Evolutionary conservation across 2,329 filamentous ascomycete species (phyloP).

Genomic region (Trichophyton verrucosum): DNA sequence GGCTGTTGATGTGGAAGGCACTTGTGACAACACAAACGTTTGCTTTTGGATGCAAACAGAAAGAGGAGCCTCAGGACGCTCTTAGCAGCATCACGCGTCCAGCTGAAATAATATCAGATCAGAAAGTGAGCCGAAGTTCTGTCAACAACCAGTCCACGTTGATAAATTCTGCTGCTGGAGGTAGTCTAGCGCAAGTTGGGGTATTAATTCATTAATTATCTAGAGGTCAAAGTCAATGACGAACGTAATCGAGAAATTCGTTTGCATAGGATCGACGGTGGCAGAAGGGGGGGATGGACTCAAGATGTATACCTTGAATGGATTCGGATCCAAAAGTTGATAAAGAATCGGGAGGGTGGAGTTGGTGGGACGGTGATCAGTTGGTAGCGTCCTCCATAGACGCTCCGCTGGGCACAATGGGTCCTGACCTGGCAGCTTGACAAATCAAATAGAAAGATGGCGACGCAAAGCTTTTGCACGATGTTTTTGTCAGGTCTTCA

Average conservation of each 20-base stretch:
- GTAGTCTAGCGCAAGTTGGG: neutral
- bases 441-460: neutral
- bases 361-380: conserved; percentile 11
- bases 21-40: conserved; percentile 2
- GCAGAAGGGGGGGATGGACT: conserved; percentile 1
- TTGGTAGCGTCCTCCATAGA: conserved; percentile 3
- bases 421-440: neutral
- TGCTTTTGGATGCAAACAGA: neutral
- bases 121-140: neutral
- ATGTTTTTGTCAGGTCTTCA: conserved; percentile 1
- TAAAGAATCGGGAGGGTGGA: conserved; percentile 10
- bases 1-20: neutral
- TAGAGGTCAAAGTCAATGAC: conserved; percentile 3
- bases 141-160: neutral
- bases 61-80: neutral
- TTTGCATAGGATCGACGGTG: conserved; percentile 10
- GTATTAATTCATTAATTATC: neutral
- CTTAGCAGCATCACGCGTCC: neutral
- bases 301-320: conserved; percentile 4
- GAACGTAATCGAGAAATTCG: neutral
- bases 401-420: conserved; percentile 1
- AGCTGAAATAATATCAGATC: neutral
- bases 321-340: conserved; percentile 1
- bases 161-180: neutral
- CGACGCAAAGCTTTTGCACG: neutral